These are phyloP conservation scores for Fusarium sp. DNA, from an alignment of 2,329 filamentous ascomycete genomes.

Conservation along the genomic window DNA sequence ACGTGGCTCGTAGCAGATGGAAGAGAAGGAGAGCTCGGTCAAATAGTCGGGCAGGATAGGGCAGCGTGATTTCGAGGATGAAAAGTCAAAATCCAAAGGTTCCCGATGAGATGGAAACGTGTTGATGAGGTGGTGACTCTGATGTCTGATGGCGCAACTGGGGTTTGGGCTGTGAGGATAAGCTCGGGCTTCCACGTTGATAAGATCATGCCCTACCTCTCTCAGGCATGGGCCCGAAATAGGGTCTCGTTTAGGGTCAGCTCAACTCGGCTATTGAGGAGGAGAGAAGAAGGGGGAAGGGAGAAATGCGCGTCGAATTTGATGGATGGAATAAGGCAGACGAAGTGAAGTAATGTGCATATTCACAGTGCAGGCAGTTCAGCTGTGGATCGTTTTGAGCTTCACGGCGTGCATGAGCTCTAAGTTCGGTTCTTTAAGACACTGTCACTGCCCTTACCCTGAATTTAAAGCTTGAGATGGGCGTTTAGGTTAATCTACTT, in stretches of 20 bases:
- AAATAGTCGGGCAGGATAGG: conserved; percentile 9
- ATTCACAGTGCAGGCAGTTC: conserved; percentile 17
- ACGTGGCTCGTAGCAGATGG: conserved; percentile 9
- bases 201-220: conserved; percentile 15
- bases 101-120: conserved; percentile 13
- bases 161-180: conserved; percentile 30
- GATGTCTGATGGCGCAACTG: conserved; percentile 24
- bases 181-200: conserved; percentile 19
- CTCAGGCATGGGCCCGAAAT: not conserved
- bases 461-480: conserved; percentile 9
- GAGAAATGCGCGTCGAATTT: not conserved
- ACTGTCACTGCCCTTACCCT: conserved; percentile 4
- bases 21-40: conserved; percentile 6
- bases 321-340: conserved; percentile 20
- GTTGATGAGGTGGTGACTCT: conserved; percentile 15
- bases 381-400: conserved; percentile 34
- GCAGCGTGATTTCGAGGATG: conserved; percentile 7
- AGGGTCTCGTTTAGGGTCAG: not conserved
- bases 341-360: not conserved
- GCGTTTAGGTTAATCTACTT: not conserved
- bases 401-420: conserved; percentile 14
- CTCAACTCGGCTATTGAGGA: not conserved
- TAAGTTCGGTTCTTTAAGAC: conserved; percentile 8
- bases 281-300: not conserved
- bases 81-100: conserved; percentile 35